Conservation (phyloP, 2,329 filamentous ascomycete species). For the Pyricularia sp. region DNA sequence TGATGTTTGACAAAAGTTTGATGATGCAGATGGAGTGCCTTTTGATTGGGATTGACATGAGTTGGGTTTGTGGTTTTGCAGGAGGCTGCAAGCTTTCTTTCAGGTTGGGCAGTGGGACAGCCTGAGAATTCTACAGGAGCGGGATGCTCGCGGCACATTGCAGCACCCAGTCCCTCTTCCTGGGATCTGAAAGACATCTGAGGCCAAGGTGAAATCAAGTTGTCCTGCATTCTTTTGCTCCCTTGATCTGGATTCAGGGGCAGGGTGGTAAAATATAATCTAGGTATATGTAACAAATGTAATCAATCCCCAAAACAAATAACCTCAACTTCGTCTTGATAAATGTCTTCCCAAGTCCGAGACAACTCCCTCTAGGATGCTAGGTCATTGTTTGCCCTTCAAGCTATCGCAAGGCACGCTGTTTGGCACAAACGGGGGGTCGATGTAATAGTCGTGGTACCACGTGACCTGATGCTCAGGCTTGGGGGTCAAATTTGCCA, state of each 20-base stretch:
- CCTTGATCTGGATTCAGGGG: neutral
- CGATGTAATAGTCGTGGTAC: conserved; percentile 1
- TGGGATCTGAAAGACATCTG: neutral
- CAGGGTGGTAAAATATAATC: neutral
- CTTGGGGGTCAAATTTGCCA: neutral
- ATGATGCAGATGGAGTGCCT: neutral
- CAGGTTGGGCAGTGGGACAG: neutral
- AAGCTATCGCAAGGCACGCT: neutral
- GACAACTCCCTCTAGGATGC: neutral
- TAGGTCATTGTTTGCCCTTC: neutral
- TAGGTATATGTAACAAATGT: too few species aligned
- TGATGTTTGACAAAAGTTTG: neutral
- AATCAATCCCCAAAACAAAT: too few species aligned
- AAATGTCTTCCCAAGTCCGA: neutral
- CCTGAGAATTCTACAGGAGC: too few species aligned
- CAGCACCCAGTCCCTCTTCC: neutral
- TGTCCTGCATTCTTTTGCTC: neutral
- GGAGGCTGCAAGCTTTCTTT: neutral
- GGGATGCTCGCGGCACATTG: neutral
- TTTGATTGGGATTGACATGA: neutral
- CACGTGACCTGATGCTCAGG: conserved; percentile 1
- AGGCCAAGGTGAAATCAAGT: neutral
- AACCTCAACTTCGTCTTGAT: too few species aligned
- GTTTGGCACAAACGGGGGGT: conserved; percentile 2
- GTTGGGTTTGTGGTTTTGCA: neutral